These are phyloP conservation scores for Oryza glaberrima DNA, from an alignment of 176 grass and related monocot genomes.

Conservation along the genomic window DNA sequence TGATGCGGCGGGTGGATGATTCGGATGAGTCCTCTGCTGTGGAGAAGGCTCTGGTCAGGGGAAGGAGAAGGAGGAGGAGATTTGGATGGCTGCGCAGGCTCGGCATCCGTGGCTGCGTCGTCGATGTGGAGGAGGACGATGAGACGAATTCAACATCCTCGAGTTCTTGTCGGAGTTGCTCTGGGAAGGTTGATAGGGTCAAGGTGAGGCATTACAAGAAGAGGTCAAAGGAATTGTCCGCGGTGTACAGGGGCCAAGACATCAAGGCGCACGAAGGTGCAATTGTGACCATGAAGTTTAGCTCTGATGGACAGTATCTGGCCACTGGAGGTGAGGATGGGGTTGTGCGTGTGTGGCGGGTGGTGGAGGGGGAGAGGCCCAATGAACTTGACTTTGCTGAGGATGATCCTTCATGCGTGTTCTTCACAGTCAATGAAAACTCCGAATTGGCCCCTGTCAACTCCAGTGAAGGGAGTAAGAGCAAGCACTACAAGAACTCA, in stretches of 20 bases:
- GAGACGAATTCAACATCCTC: conserved; percentile 55
- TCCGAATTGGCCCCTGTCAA: conserved; percentile 56
- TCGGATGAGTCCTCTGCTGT: conserved; percentile 33
- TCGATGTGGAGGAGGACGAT: conserved; percentile 41
- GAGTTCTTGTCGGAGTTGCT: conserved; percentile 31
- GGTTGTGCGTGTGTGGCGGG: conserved; percentile 73
- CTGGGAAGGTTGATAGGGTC: conserved; percentile 49
- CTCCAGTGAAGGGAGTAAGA: conserved; percentile 55
- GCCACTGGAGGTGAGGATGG: conserved; percentile 89
- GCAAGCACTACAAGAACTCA: conserved; percentile 48
- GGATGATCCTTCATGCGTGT: conserved; percentile 74
- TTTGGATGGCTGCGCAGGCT: conserved; percentile 76
- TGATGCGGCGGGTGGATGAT: conserved; percentile 70
- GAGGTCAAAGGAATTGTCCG: conserved; percentile 76
- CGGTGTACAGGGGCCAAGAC: conserved; percentile 72
- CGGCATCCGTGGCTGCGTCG: conserved; percentile 54
- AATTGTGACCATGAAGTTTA: conserved; percentile 84
- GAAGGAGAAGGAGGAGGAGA: conserved; percentile 31
- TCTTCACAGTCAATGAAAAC: conserved; percentile 75
- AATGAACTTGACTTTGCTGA: conserved; percentile 45
- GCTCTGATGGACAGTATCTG: conserved; percentile 68
- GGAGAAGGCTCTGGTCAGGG: conserved; percentile 38
- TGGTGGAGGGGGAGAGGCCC: conserved; percentile 58
- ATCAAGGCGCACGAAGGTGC: conserved; percentile 80
- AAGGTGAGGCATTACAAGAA: conserved; percentile 71